Evolutionary conservation across 345 rosid species (phyloP).

Genomic region (Erodium maritimum): DNA sequence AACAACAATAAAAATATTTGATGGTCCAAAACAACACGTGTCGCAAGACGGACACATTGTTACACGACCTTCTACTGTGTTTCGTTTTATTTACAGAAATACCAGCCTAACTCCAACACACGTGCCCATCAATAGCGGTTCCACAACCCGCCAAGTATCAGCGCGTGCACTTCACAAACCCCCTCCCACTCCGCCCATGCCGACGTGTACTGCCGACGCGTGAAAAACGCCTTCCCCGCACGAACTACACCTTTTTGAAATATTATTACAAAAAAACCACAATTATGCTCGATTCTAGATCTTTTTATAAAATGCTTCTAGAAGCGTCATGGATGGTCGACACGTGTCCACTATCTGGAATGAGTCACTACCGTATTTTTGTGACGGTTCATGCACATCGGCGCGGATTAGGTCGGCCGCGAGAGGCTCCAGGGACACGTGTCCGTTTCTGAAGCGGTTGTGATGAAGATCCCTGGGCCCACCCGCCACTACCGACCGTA

Average conservation of each 20-base stretch:
- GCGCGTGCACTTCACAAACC: conserved; percentile 8
- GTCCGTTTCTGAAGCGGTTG: conserved; percentile 15
- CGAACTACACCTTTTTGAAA: background rate
- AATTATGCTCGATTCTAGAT: background rate
- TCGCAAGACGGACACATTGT: no score
- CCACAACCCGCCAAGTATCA: conserved; percentile 9
- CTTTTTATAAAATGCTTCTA: conserved; percentile 1
- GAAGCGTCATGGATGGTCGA: conserved; percentile 1
- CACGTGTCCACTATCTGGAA: conserved; percentile 16
- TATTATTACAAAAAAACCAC: no score
- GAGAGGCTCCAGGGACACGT: conserved; percentile 28
- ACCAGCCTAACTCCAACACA: background rate
- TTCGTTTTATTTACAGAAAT: no score
- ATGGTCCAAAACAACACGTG: no score
- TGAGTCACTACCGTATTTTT: conserved; percentile 12
- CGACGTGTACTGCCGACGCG: conserved; percentile 13
- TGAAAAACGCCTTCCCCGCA: conserved; percentile 11
- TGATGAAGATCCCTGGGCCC: conserved; percentile 17
- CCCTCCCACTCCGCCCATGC: background rate
- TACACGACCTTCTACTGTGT: no score
- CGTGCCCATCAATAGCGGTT: background rate
- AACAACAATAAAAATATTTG: no score
- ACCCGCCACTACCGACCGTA: conserved; percentile 36
- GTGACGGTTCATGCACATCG: background rate
- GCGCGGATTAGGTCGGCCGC: conserved; percentile 26